A percentile compares a stretch with the other conserved stretches of the same genome.
Conservation (phyloP, 805 yeast genomes). For the Cyberlindnera samutprakarnensis region DNA sequence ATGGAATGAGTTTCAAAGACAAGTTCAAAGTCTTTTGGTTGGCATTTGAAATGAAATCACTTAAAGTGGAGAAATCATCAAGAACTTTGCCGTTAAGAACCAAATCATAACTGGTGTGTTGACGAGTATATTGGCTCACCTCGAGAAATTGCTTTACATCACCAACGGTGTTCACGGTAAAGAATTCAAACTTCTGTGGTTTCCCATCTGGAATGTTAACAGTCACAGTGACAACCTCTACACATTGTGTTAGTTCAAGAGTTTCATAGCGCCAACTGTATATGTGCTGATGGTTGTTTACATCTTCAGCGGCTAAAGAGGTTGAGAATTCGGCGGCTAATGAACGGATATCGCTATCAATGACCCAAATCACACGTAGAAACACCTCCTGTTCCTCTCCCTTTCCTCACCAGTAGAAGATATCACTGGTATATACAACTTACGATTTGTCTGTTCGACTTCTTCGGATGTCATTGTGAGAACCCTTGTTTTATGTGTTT, state of each 20-base stretch:
- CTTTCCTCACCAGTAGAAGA: too few relatives aligned
- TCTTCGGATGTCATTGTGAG: not conserved
- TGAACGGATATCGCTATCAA: too few relatives aligned
- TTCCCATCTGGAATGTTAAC: slow-evolving; percentile 8
- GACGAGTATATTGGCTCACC: slow-evolving; percentile 49
- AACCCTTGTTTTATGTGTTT: not conserved
- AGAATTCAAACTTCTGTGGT: slow-evolving; percentile 13
- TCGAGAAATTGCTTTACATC: slow-evolving; percentile 53
- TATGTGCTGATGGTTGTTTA: too few relatives aligned
- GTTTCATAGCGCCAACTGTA: too few relatives aligned
- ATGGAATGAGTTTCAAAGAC: slow-evolving; percentile 44
- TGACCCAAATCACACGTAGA: too few relatives aligned
- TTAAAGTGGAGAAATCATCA: slow-evolving; percentile 20
- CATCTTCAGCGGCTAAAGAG: too few relatives aligned
- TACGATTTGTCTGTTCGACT: not conserved
- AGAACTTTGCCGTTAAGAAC: slow-evolving; percentile 28
- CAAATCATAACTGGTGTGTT: slow-evolving; percentile 54
- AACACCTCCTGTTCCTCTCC: too few relatives aligned
- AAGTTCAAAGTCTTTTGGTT: slow-evolving; percentile 30
- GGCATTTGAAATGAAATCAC: slow-evolving; percentile 17
- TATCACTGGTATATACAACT: too few relatives aligned
- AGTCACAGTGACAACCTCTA: slow-evolving; percentile 8
- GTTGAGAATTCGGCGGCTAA: too few relatives aligned
- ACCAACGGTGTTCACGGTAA: slow-evolving; percentile 38
- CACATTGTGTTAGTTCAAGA: not conserved